Evolutionary conservation across 108 stramenopile genomes (phyloP).

Genomic region (Chaetoceros tenuissimus): DNA sequence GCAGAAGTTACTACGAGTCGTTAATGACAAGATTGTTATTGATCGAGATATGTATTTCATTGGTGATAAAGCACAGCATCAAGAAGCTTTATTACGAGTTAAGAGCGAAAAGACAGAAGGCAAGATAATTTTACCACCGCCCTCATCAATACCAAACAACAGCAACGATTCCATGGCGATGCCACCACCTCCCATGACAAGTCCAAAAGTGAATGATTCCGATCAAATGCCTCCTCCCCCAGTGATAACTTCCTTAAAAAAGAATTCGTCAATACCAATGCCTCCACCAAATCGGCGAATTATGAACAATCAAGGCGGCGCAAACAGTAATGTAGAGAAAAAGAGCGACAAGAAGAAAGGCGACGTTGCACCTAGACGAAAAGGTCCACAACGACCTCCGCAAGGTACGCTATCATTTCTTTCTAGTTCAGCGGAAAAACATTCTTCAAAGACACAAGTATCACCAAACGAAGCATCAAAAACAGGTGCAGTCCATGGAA

Average conservation of each 20-base stretch:
- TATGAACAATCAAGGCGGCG: too few relatives aligned
- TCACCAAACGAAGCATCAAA: too few relatives aligned
- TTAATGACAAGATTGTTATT: constrained; percentile 41
- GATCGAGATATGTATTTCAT: constrained; percentile 37
- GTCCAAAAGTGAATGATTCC: neutral
- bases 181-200: constrained; percentile 19
- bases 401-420: too few relatives aligned
- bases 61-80: constrained; percentile 11
- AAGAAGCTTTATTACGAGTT: neutral
- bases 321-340: too few relatives aligned
- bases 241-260: neutral
- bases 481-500: too few relatives aligned
- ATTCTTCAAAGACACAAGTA: too few relatives aligned
- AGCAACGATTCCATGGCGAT: constrained; percentile 1
- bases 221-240: constrained; percentile 3
- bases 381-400: too few relatives aligned
- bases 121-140: neutral
- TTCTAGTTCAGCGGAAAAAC: too few relatives aligned
- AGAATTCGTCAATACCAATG: too few relatives aligned
- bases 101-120: neutral
- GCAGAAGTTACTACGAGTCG: constrained; percentile 42
- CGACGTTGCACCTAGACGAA: too few relatives aligned
- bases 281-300: too few relatives aligned
- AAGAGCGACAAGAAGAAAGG: too few relatives aligned
- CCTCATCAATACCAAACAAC: neutral